Evolutionary conservation across 805 yeast genomes (phyloP), one percentile per base, ranked within the genome.

Genomic region (Yamadazyma takamatsuzukensis): DNA sequence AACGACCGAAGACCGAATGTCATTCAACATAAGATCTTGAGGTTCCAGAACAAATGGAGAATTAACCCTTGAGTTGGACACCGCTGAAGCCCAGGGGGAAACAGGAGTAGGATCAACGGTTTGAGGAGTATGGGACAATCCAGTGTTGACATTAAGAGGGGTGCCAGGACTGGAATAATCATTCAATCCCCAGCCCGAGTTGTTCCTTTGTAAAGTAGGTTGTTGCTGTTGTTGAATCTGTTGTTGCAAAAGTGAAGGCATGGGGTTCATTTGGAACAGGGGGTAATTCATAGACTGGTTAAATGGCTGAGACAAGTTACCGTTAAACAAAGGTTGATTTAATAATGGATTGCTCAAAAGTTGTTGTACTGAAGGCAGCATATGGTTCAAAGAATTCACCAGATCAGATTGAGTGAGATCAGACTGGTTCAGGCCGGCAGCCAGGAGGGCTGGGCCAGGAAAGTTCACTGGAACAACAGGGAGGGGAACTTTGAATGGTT

Each of bases 401-500:
- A n/a, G n/a, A n/a, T n/a, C 21, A 9, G 26, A n/a, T n/a, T 23
- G 13, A 8, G 12, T 12, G 26, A n/a, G 8, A 11, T 8, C 26
- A n/a, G 13, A 23, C 26, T 7, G 13, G 26, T 10, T 9, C 11
- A 23, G 6, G n/a, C 12, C 8, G 26, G 26, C n/a, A 9, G 8
- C 26, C 7, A n/a, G 14, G 8, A 23, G 14, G 7, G 26, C 7
- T 23, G n/a, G 13, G 6, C n/a, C n/a, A 23, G 14, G 14, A 12
- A 23, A 8, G 26, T 25, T 25, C 25, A 29, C 33, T 22, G 37
- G 27, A 22, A 12, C 18, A 23, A 46, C 56, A 29, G 78, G 79
- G 27, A 78, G 61, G 4, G 86, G 80, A 5, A 71, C 64, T 33
- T 68, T 53, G 53, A 85, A 86, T 3, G 94, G 95, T 26, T 66